phyloP scores from a whole-genome alignment of 495 filamentous ascomycete species.

The Penicillium robsamsonii region DNA sequence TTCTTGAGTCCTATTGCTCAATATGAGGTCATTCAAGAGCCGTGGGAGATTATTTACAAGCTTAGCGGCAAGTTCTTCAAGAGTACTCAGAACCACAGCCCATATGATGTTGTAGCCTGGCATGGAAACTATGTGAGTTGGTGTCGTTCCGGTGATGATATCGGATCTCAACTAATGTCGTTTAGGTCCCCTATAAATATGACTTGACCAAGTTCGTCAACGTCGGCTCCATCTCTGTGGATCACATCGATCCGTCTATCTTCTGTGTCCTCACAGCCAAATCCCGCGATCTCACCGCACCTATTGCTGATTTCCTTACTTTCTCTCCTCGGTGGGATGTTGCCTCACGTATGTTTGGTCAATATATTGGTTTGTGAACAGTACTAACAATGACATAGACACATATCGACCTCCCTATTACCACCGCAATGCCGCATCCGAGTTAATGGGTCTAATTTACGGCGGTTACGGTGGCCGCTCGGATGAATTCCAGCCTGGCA shows the following conservation, averaged over 20 bases:
- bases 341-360: slow-evolving; percentile 35
- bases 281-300: slow-evolving; percentile 40
- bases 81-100: slow-evolving; percentile 48
- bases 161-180: slow-evolving; percentile 7
- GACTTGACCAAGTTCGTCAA: slow-evolving; percentile 53
- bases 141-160: neutral
- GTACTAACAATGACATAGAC: slow-evolving; percentile 24
- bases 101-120: slow-evolving; percentile 55
- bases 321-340: slow-evolving; percentile 53
- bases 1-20: slow-evolving; percentile 44
- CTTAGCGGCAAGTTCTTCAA: slow-evolving; percentile 51
- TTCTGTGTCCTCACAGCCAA: slow-evolving; percentile 51
- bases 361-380: neutral
- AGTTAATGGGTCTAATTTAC: slow-evolving; percentile 54
- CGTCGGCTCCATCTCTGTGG: slow-evolving; percentile 49
- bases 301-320: slow-evolving; percentile 50
- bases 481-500: slow-evolving; percentile 58
- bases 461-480: slow-evolving; percentile 53
- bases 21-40: slow-evolving; percentile 41
- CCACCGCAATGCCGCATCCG: slow-evolving; percentile 49
- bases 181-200: slow-evolving; percentile 48
- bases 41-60: slow-evolving; percentile 51
- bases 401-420: slow-evolving; percentile 52
- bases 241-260: slow-evolving; percentile 53
- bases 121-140: slow-evolving; percentile 49